phyloP scores from a whole-genome alignment of 352 stramenopile genomes.

The Globisporangium takayamanum region DNA sequence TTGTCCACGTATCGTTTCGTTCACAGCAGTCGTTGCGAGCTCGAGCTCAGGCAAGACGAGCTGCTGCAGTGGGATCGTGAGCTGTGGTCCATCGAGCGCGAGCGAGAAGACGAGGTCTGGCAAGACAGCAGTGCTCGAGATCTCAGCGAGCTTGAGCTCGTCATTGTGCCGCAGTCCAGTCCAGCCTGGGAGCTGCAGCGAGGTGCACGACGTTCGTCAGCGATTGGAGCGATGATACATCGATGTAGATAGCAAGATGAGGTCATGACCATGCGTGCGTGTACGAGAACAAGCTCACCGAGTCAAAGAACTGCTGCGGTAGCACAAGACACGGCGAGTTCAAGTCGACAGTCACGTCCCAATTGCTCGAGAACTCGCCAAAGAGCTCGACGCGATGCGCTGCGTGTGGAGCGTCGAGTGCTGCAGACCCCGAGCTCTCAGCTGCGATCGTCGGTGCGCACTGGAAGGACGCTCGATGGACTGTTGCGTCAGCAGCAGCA shows the following conservation, averaged over 20 bases:
- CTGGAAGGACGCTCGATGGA: constrained; percentile 37
- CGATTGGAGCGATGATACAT: not conserved
- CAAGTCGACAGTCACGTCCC: constrained; percentile 54
- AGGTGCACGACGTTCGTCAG: not conserved
- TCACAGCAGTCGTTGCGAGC: not conserved
- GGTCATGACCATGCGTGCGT: not conserved
- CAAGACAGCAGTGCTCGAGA: constrained; percentile 17
- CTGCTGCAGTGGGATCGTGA: constrained; percentile 35
- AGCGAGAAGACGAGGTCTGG: constrained; percentile 46
- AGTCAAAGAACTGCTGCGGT: constrained; percentile 55
- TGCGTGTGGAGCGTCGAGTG: not conserved
- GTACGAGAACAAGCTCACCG: constrained; percentile 16
- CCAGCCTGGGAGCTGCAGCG: constrained; percentile 40
- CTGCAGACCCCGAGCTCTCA: not conserved
- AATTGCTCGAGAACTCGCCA: constrained; percentile 47
- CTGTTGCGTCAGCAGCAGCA: constrained; percentile 9
- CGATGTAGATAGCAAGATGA: not conserved
- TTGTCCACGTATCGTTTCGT: not conserved
- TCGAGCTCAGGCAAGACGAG: constrained; percentile 37
- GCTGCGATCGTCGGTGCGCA: constrained; percentile 9
- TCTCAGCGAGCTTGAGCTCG: constrained; percentile 36
- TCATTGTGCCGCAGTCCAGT: constrained; percentile 39
- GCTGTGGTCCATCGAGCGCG: constrained; percentile 18
- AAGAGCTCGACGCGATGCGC: constrained; percentile 28
- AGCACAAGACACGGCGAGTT: constrained; percentile 53